phyloP scores from a whole-genome alignment of 805 yeast species.

The Cyberlindnera veronae region DNA sequence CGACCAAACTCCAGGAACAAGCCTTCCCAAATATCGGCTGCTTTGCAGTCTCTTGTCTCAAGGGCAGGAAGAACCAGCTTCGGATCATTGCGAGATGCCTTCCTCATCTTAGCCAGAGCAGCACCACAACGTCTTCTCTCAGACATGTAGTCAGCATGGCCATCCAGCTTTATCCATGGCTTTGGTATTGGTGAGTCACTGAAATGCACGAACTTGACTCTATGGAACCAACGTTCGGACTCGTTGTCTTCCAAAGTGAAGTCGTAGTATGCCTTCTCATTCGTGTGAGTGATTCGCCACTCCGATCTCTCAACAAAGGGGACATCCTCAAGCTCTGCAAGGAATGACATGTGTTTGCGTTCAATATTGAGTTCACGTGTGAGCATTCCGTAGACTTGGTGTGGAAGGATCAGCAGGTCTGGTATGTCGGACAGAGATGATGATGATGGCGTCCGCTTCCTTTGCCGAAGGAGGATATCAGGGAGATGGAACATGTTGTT shows the following conservation, averaged over 20 bases:
- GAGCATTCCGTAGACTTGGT: conserved; percentile 45
- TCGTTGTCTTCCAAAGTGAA: conserved; percentile 7
- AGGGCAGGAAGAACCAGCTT: no score
- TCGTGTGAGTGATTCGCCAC: not conserved
- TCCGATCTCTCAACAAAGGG: conserved; percentile 1
- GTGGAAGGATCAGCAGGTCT: conserved; percentile 40
- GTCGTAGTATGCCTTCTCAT: conserved; percentile 17
- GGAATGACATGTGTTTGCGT: conserved; percentile 30
- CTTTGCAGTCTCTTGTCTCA: conserved; percentile 18
- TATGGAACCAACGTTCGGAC: conserved; percentile 18
- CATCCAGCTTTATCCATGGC: conserved; percentile 47
- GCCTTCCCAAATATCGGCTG: conserved; percentile 21
- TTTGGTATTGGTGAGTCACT: conserved; percentile 64
- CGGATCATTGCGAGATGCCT: no score
- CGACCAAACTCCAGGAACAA: conserved; percentile 11
- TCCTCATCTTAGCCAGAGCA: conserved; percentile 13
- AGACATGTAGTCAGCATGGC: conserved; percentile 13
- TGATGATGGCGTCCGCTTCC: not conserved
- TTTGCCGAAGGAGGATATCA: conserved; percentile 17
- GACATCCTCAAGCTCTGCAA: conserved; percentile 2
- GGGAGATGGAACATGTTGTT: conserved; percentile 32
- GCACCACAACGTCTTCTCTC: conserved; percentile 18
- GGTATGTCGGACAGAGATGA: conserved; percentile 13
- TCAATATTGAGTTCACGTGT: conserved; percentile 43
- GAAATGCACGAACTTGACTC: conserved; percentile 52